Evolutionary conservation across 2,329 filamentous ascomycete species (phyloP).

Genomic region (Diaporthe nobilis): DNA sequence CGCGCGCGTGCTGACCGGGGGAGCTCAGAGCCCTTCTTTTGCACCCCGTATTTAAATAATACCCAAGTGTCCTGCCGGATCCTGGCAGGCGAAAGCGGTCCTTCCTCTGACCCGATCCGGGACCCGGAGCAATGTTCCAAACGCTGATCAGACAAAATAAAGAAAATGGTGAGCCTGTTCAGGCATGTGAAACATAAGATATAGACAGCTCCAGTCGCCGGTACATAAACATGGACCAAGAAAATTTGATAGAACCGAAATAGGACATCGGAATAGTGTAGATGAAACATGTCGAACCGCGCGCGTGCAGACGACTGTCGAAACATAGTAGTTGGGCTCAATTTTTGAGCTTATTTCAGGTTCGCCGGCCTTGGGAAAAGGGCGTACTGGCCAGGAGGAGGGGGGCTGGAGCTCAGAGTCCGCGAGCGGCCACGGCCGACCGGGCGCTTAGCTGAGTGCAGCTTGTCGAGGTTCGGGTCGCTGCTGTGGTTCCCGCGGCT

Average conservation of each 20-base stretch:
- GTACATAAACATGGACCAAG: background rate
- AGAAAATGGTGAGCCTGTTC: conserved; percentile 1
- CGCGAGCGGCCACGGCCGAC: conserved; percentile 58
- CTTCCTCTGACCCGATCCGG: background rate
- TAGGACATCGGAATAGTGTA: background rate
- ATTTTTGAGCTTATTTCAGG: conserved; percentile 26
- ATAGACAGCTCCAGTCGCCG: conserved; percentile 4
- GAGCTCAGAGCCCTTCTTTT: conserved; percentile 13
- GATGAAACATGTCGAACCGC: background rate
- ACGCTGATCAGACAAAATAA: conserved; percentile 9
- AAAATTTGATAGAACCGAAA: background rate
- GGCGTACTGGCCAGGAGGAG: conserved; percentile 63
- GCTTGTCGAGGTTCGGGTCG: conserved; percentile 48
- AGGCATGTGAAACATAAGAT: background rate
- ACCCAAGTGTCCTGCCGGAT: background rate
- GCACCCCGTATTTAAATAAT: conserved; percentile 24
- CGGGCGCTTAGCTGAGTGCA: conserved; percentile 45
- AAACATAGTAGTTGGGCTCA: background rate
- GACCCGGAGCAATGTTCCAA: background rate
- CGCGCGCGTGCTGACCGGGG: background rate
- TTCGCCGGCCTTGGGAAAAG: conserved; percentile 55
- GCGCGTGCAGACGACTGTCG: too few species aligned
- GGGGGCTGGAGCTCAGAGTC: conserved; percentile 62
- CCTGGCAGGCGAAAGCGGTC: background rate
- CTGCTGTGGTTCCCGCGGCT: conserved; percentile 47